Evolutionary conservation across 495 filamentous ascomycete genomes (phyloP), one percentile per base, ranked within the genome.

Genomic region (Trichocladium uniseriatum): DNA sequence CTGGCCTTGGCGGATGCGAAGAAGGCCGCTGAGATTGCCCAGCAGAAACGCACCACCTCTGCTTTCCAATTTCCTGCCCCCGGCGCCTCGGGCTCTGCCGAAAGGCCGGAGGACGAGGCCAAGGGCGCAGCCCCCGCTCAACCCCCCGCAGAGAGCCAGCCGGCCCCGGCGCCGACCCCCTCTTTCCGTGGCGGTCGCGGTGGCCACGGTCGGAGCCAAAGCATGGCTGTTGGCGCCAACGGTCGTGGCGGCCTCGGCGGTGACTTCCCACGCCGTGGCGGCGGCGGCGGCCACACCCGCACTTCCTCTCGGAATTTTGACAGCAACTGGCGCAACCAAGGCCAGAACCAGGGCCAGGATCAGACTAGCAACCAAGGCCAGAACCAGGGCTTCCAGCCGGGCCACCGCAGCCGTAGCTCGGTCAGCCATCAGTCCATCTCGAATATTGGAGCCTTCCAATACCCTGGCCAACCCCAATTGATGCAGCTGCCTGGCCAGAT

Each of bases 41-140:
- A 98, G 70, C 90, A 95, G 69, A 97, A 96, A 70, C 79, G 91
- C 60, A 92, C 88, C 21, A 90, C 90, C 11, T 85, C 87, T 50
- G 86, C 80, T 15, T 98, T 98, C 66, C 94, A 97, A 65, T 98
- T 98, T 64, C 94, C 92, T 41, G 78, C 82, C 37, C 84, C 92
- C 45, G 76, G 76, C n/a, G 76, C 80, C 60, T 69, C 76, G 41
- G 69, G 74, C 41, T 67, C 69, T 51, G 52, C 71, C 45, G 67
- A 78, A 22, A 79, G 74, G 49, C 69, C 79, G 40, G 77, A 80
- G 36, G 71, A 75, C 34, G 76, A 79, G 27, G 71, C 69, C 16
- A 57, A 58, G 43, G 46, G 47, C 19, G 69, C 66, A 40, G 61
- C 66, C 31, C 62, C 69, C 38, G 61, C 68, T 16, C 74, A 74